phyloP scores from a whole-genome alignment of 306 rosid genomes.

The Lathyrus aphaca region DNA sequence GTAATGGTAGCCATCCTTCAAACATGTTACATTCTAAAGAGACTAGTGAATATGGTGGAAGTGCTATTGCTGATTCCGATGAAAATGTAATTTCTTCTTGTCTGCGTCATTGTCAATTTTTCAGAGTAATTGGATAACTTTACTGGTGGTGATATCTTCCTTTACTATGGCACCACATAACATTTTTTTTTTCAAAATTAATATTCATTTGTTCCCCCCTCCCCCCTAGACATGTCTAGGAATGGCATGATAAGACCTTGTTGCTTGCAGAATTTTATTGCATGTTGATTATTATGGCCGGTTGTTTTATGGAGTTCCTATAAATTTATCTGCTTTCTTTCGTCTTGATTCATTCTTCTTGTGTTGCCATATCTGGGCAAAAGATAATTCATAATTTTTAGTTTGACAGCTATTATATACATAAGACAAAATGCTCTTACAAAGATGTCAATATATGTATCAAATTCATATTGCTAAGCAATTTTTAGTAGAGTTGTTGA shows the following conservation, averaged over 20 bases:
- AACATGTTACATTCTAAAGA: constrained; percentile 46
- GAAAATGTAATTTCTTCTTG: constrained; percentile 67
- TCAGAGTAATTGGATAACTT: constrained; percentile 1
- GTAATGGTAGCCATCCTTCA: constrained; percentile 46
- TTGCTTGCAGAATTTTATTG: constrained; percentile 18
- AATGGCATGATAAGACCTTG: constrained; percentile 7
- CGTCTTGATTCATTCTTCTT: neutral
- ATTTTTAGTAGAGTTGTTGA: neutral
- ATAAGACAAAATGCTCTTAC: neutral
- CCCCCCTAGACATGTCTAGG: constrained; percentile 9
- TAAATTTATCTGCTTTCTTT: neutral
- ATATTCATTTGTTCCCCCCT: neutral
- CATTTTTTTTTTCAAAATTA: constrained; percentile 9
- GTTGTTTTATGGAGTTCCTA: constrained; percentile 18
- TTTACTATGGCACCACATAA: constrained; percentile 12
- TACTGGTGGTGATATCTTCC: constrained; percentile 24
- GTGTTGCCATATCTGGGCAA: neutral
- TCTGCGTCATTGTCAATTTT: constrained; percentile 15
- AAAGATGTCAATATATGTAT: constrained; percentile 8
- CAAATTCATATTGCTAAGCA: constrained; percentile 1
- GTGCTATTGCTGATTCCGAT: constrained; percentile 52
- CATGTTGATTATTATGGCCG: constrained; percentile 15
- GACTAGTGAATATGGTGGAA: constrained; percentile 48
- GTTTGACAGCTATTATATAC: constrained; percentile 1
- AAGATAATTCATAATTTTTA: neutral